phyloP scores from a whole-genome alignment of 2,329 filamentous ascomycete species.

The Colletotrichum australisinense region DNA sequence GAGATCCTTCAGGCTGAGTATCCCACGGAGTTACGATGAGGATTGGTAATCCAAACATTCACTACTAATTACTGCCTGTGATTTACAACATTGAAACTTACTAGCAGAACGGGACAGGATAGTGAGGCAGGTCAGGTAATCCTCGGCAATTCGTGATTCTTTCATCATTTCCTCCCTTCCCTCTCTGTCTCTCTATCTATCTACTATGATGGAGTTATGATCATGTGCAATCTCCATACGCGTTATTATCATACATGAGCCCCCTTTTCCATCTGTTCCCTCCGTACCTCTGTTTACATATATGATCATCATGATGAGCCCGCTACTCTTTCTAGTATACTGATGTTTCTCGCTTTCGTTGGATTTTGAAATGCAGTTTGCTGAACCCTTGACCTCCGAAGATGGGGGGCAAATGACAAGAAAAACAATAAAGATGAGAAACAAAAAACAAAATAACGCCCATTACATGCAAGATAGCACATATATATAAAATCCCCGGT shows the following conservation, averaged over 20 bases:
- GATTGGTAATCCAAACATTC: background rate
- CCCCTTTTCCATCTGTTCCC: background rate
- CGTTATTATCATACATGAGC: conserved; percentile 24
- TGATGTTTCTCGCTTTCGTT: background rate
- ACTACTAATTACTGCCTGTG: background rate
- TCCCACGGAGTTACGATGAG: background rate
- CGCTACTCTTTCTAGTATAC: background rate
- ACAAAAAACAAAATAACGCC: conserved; percentile 4
- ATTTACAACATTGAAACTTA: background rate
- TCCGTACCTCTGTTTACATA: background rate
- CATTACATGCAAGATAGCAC: conserved; percentile 8
- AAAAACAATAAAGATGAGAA: background rate
- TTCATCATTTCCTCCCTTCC: background rate
- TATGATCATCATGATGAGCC: background rate
- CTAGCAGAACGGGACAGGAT: background rate
- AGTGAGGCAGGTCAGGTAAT: background rate
- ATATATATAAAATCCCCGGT: background rate
- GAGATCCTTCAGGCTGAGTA: background rate
- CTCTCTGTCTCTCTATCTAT: conserved; percentile 6
- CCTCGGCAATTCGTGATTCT: background rate
- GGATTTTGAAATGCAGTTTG: conserved; percentile 2
- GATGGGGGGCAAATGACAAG: too few relatives aligned
- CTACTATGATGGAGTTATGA: background rate
- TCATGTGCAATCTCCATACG: conserved; percentile 11
- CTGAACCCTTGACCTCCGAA: background rate